Evolutionary conservation across 2,329 filamentous ascomycete genomes (phyloP).

Genomic region (Aspergillus caelatus): DNA sequence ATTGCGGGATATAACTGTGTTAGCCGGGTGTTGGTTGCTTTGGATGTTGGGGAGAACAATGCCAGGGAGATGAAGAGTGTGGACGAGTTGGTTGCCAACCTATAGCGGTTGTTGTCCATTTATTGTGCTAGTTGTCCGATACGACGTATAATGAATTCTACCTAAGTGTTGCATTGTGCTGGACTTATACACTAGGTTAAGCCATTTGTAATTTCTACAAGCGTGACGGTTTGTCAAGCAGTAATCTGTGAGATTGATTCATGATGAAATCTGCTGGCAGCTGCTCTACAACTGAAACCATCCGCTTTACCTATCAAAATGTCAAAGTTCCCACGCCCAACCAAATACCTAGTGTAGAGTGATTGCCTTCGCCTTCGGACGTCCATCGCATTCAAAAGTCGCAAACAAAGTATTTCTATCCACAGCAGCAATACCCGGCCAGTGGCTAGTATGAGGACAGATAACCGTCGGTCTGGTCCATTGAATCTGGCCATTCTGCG

Average conservation of each 20-base stretch:
- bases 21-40: slow-evolving; percentile 78
- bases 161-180: neutral
- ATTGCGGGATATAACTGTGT: slow-evolving; percentile 89
- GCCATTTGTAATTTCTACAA: too few species aligned
- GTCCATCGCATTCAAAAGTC: slow-evolving; percentile 32
- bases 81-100: slow-evolving; percentile 36
- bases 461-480: slow-evolving; percentile 39
- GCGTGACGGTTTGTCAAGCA: neutral
- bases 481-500: slow-evolving; percentile 34
- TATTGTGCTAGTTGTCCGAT: neutral
- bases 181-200: neutral
- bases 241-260: neutral
- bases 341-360: slow-evolving; percentile 8
- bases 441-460: slow-evolving; percentile 36
- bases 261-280: neutral
- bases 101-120: neutral
- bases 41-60: slow-evolving; percentile 64
- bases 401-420: slow-evolving; percentile 29
- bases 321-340: too few species aligned
- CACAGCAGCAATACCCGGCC: slow-evolving; percentile 42
- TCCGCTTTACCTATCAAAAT: too few species aligned
- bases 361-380: slow-evolving; percentile 29
- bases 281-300: neutral
- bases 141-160: neutral
- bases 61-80: slow-evolving; percentile 65